Base-by-base conservation (phyloP, 2,329 filamentous ascomycete genomes). In the Aspergillus sp. region DNA sequence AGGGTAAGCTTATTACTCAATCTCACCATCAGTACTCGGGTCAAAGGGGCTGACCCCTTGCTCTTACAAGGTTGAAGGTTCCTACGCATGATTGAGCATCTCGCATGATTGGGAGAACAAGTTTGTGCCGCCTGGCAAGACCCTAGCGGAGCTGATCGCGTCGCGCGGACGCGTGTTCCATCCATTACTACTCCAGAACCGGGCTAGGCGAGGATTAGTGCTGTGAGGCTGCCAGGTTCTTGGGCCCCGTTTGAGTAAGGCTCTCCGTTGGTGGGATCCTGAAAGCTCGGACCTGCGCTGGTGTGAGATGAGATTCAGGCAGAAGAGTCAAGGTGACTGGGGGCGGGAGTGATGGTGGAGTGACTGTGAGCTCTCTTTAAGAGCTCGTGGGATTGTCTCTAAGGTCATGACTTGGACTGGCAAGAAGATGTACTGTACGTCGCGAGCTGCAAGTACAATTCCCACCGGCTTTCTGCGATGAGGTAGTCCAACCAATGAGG, bases 201-300 rank as follows among this genome's bases (percentile, higher is more conserved):
- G 47, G 55, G 46, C 28, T 57, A 52, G 48, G 22, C 22, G 8
- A 11, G 52, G n/a, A 17, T 48, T 28, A 28, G 50, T 31, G 47
- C 41, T 28, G 46, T 31, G 41, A 50, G 48, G 53, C 53, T 60
- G 53, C 31, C 53, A 47, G 53, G 31, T 47, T 45, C 38, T 54
- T 54, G 46, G 38, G 53, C 19, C 53, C 53, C 47, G 48, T 57
- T 61, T 31, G 23, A 46, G 43, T 31, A 38, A 57, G 47, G 19
- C 25, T 31, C 52, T 28, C 47, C 23, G 7, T 23, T 11, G 25
- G 54, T 45, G 47, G 31, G 23, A 31, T 48, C 30, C 54, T 56
- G 47, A 38, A 47, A 59, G 56, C 56, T 59, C 49, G 57, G 49
- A 59, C 57, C 56, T 59, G 57, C 41, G 57, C 41, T 58, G 48